Evolutionary conservation across 1,284 basidiomycete species (phyloP), one percentile per base, ranked within the genome.

Genomic region (Rhodotorula sp.): DNA sequence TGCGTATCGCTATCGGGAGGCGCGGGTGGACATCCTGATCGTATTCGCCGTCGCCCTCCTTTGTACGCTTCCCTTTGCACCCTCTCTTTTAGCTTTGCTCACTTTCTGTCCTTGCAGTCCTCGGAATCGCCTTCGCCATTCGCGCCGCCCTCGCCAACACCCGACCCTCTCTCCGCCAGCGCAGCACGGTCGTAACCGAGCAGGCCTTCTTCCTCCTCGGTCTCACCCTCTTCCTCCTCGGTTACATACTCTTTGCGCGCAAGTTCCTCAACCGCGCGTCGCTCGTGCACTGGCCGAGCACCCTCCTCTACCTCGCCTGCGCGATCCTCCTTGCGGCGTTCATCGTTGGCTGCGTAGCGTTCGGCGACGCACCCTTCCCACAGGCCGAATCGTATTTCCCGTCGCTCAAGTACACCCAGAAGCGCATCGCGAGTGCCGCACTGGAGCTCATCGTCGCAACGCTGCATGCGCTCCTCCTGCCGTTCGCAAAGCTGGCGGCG

Each of bases 91-190:
- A 44, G 13, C 41, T 9, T 12, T 12, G 10, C 44, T 36, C 27
- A 25, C 29, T 9, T 6, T 9, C 13, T 19, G 8, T 4, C 1
- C 27, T 25, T 7, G 4, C 44, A 70, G 68, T 50, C 37, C 48
- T 54, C 22, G 68, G 59, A 2, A 19, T 70, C 29, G 68, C 64
- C 15, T 70, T 70, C 39, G 53, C 68, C 36, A 53, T 65, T 22
- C 63, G 39, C 1, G 68, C 68, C 25, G 63, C 46, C 34, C 55
- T 70, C 32, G 64, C 64, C 37, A 65, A 65, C 46, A 61, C 41
- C 3, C 27, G 58, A 0, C 22, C 29, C 5, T 8, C 37, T 0
- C 10, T 41, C 29, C 36, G 56, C 22, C 22, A 10, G 9, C 56
- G 37, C 17, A 8, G 21, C 29, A 29, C 61, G 1, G 19, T 57